These are phyloP conservation scores for Chenopodium suecicum DNA, from an alignment of 148 eudicot species.

Conservation along the genomic window DNA sequence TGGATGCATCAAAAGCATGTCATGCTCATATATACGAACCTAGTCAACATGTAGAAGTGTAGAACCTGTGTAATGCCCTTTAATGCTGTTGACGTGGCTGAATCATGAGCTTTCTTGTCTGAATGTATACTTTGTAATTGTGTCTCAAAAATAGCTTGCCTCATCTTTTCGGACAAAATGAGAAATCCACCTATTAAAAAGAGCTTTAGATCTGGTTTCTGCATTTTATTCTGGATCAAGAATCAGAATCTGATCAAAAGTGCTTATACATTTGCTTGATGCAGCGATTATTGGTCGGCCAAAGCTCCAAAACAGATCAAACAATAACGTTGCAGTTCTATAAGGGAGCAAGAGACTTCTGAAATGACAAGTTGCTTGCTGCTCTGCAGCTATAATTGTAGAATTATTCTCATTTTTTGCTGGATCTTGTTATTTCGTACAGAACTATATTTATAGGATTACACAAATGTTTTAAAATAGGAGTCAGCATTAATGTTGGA, in stretches of 20 bases:
- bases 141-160: neutral
- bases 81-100: neutral
- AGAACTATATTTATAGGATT: constrained; percentile 2
- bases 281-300: constrained; percentile 4
- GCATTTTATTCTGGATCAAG: neutral
- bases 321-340: constrained; percentile 13
- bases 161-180: too few species aligned
- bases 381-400: constrained; percentile 7
- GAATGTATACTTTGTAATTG: neutral
- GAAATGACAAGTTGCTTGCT: constrained; percentile 7
- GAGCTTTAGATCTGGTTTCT: neutral
- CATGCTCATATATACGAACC: neutral
- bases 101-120: neutral
- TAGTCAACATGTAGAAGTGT: neutral
- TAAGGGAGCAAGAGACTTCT: constrained; percentile 19
- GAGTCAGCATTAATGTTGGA: constrained; percentile 1
- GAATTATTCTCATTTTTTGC: neutral
- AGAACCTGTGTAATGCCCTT: neutral
- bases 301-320: constrained; percentile 17
- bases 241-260: constrained; percentile 3
- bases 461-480: neutral
- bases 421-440: constrained; percentile 6
- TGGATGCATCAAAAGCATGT: neutral
- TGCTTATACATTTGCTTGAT: constrained; percentile 8
- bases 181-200: neutral